Evolutionary conservation across 1,139 yeast species (phyloP), one percentile per base, ranked within the genome.

Genomic region (Meyerozyma sp.): DNA sequence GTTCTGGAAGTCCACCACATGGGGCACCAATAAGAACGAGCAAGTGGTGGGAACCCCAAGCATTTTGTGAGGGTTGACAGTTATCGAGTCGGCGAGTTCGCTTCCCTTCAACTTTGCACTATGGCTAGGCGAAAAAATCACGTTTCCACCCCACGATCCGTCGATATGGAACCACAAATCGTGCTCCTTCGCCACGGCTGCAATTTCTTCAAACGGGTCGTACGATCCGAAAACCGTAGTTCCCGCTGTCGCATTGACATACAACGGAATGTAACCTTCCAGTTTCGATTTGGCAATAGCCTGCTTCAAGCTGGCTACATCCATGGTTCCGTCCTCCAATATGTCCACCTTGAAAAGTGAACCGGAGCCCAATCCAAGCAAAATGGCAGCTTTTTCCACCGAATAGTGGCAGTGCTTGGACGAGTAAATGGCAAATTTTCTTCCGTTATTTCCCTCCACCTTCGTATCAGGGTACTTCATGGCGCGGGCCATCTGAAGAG

Each of bases 101-200:
- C 77, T 62, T 1, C 96, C 96, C 8, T 60, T 56, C 52, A 88
- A 60, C 54, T 76, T 74, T 44, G 61, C 46, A 34, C 61, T 62
- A 44, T 81, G 79, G n/a, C 54, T 66, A 0, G 59, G 52, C 26
- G 90, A 81, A 63, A 87, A 88, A 0, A 84, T 74, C 8, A 84
- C 84, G 55, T 88, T 87, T 11, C 94, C 96, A 36, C 96, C 96
- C 95, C 95, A 87, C 8, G 94, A 84, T 1, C 94, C 96, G 63
- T 88, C 96, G 39, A 88, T 79, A 59, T 88, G 96, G 61, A 85
- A 77, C 91, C 95, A 87, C 13, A 81, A 46, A 23, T 73, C 62
- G 61, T 82, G 59, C 47, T 70, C 68, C 44, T 75, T 68, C 7
- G 93, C 81, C 8, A 87, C 59, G 7, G 52, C 59, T 1, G 82